Percentiles rank a stretch among this genome's conserved stretches.
Conservation (phyloP, 306 rosid genomes). For the Calophaca sinica region DNA sequence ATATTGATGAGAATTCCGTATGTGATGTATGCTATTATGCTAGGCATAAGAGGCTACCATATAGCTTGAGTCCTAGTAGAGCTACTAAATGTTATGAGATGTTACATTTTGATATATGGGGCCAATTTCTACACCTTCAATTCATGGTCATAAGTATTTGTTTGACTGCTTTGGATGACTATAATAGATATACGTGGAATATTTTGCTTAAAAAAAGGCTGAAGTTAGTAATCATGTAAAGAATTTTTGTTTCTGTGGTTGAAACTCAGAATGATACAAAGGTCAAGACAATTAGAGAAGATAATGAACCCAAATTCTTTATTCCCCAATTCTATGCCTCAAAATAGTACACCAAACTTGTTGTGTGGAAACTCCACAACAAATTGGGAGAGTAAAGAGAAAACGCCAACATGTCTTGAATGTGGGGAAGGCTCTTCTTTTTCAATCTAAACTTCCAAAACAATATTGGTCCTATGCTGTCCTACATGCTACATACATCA, state of each 20-base stretch:
- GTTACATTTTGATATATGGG: background rate
- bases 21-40: too few relatives aligned
- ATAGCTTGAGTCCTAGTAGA: too few relatives aligned
- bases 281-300: background rate
- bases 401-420: background rate
- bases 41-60: too few relatives aligned
- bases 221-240: too few relatives aligned
- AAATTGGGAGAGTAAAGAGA: background rate
- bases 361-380: too few relatives aligned
- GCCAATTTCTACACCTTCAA: background rate
- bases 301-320: background rate
- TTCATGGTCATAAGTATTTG: background rate
- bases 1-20: too few relatives aligned
- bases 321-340: background rate
- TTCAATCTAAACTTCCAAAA: background rate
- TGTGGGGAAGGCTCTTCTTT: background rate
- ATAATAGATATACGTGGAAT: background rate
- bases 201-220: background rate
- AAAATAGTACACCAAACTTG: background rate
- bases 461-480: background rate
- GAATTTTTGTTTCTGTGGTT: background rate
- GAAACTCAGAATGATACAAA: background rate
- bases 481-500: too few relatives aligned
- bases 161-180: background rate
- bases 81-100: too few relatives aligned